Percentiles rank a stretch among this genome's conserved stretches.
These are phyloP conservation scores for Plasmodium vivax DNA, from an alignment of 169 alveolate genomes.

Conservation along the genomic window DNA sequence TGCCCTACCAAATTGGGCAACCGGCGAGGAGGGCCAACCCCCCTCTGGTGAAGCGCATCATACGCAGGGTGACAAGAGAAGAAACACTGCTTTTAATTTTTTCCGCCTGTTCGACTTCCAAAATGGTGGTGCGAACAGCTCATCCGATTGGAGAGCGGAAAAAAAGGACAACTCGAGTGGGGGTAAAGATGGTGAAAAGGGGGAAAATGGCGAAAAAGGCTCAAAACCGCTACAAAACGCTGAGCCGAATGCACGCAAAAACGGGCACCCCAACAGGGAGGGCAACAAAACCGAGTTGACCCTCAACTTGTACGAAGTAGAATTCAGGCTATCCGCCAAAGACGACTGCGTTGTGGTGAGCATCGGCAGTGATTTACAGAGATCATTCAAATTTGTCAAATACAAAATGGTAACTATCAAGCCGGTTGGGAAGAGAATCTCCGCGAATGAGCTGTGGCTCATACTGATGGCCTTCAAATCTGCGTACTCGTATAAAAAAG, in stretches of 20 bases:
- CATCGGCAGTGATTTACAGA: constrained; percentile 26
- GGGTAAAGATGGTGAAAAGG: neutral
- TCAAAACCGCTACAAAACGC: neutral
- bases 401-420: constrained; percentile 48
- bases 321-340: constrained; percentile 39
- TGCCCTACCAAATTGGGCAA: neutral
- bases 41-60: neutral
- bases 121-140: neutral
- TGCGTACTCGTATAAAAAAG: constrained; percentile 32
- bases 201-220: too few relatives aligned
- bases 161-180: neutral
- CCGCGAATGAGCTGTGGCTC: constrained; percentile 26
- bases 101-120: neutral
- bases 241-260: neutral
- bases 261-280: neutral
- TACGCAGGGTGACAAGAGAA: neutral
- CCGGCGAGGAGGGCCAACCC: neutral
- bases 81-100: neutral
- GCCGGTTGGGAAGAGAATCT: constrained; percentile 7
- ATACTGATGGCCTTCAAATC: constrained; percentile 58
- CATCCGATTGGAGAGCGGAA: neutral
- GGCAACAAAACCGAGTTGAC: neutral
- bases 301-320: constrained; percentile 59
- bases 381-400: constrained; percentile 6
- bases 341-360: constrained; percentile 30